Percentiles rank a stretch among this genome's conserved stretches.
Conservation (phyloP, 768 basidiomycete species). For the Grammothele lineata region DNA sequence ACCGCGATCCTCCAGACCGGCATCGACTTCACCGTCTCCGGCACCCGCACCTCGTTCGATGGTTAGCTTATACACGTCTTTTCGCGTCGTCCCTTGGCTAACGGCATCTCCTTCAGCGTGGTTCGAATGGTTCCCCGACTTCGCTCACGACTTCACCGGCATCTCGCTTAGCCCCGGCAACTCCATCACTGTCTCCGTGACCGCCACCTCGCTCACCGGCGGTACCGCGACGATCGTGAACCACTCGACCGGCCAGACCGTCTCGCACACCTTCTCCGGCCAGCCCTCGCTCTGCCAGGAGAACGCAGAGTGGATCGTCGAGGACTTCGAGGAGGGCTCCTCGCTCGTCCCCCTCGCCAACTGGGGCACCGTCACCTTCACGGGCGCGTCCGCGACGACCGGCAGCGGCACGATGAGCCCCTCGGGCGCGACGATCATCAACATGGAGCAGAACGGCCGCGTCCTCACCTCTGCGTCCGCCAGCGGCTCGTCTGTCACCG, state of each 20-base stretch:
- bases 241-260: slow-evolving; percentile 23
- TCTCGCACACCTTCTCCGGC: slow-evolving; percentile 28
- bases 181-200: slow-evolving; percentile 27
- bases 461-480: slow-evolving; percentile 29
- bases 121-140: slow-evolving; percentile 33
- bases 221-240: slow-evolving; percentile 28
- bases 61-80: slow-evolving; percentile 10
- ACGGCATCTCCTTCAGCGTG: slow-evolving; percentile 17
- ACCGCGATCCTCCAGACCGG: slow-evolving; percentile 34
- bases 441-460: slow-evolving; percentile 30
- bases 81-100: not conserved
- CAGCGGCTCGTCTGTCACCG: slow-evolving; percentile 21
- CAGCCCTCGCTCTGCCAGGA: slow-evolving; percentile 27
- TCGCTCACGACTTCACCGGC: slow-evolving; percentile 30
- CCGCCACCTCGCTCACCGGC: slow-evolving; percentile 22
- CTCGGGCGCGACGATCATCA: slow-evolving; percentile 30
- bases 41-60: slow-evolving; percentile 24
- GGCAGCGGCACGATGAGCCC: slow-evolving; percentile 24
- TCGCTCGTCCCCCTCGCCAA: slow-evolving; percentile 34
- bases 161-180: slow-evolving; percentile 27
- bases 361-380: slow-evolving; percentile 36
- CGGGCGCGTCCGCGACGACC: slow-evolving; percentile 27
- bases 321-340: slow-evolving; percentile 26
- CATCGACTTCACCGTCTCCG: slow-evolving; percentile 28
- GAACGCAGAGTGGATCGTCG: slow-evolving; percentile 37